Base-by-base conservation (phyloP, 1,284 basidiomycete genomes). In the Ustilago tritici region DNA sequence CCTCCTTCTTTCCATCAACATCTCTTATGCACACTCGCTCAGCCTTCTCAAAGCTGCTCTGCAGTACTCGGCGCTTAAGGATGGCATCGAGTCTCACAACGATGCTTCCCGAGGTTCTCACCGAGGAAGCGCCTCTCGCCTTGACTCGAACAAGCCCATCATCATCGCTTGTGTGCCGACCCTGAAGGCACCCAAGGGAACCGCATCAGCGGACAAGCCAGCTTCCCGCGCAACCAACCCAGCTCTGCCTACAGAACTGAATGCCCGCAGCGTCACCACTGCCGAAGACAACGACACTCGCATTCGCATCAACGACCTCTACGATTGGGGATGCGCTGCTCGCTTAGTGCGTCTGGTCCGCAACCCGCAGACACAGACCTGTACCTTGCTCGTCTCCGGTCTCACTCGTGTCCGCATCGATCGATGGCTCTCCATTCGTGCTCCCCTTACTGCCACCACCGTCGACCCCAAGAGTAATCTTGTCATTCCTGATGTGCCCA, bases 11-110 rank as follows among this genome's bases (percentile, higher is more conserved):
- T 79, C 78, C 52, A 78, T 86, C 57, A 79, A 81, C 46, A 68
- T 85, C 54, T 78, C 79, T 3, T 83, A 86, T 57, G 73, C 78
- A 15, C 78, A 84, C 59, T 81, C 83, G 11, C 74, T 86, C 46
- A 74, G 71, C 50, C 76, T 86, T n/a, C 79, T 86, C 79, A 83
- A 83, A 65, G 81, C 84, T 14, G 82, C 83, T 12, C 62, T 84
- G n/a, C 70, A 79, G 53, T 78, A 68, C 60, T 78, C 76, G n/a
- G 56, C 69, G 23, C 63, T 69, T 56, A 65, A 67, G 55, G 56
- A 70, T 32, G 64, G 49, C 49, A 50, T 68, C 61, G 65, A 61
- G 43, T 70, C 76, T 38, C 71, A 70, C 58, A 71, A 76, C 49
- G 66, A 72, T 12, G 36, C 64, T 31, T 46, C 38, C n/a, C 38